These are phyloP conservation scores for Saxophila tyrrhenica DNA, from an alignment of 495 filamentous ascomycete genomes.

Conservation along the genomic window DNA sequence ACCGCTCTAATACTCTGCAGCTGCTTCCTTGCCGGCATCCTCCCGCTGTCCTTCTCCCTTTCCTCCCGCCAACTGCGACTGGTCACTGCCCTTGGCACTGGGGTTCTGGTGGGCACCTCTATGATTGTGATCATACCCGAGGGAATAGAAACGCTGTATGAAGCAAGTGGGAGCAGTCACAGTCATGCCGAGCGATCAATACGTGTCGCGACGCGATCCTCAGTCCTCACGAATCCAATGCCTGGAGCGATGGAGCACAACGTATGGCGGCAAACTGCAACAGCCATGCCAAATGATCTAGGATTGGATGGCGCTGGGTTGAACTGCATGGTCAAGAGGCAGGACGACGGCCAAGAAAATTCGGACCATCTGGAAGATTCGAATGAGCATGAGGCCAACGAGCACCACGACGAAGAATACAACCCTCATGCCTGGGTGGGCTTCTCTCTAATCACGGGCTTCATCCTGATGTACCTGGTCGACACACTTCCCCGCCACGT, in stretches of 20 bases:
- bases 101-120: constrained; percentile 85
- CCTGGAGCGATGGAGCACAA: background rate
- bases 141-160: constrained; percentile 84
- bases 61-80: constrained; percentile 81
- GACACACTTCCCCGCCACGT: constrained; percentile 73
- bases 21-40: constrained; percentile 86
- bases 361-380: background rate
- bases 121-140: constrained; percentile 97
- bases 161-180: constrained; percentile 38
- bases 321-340: too few species aligned
- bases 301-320: background rate
- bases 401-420: constrained; percentile 12
- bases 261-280: background rate
- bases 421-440: constrained; percentile 68
- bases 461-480: constrained; percentile 94
- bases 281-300: background rate
- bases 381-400: background rate
- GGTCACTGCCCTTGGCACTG: constrained; percentile 86
- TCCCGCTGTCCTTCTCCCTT: constrained; percentile 81
- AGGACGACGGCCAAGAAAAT: background rate
- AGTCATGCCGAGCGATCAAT: constrained; percentile 27
- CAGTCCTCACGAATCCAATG: background rate
- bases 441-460: constrained; percentile 73
- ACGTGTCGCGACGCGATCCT: background rate
- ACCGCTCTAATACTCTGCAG: constrained; percentile 38